phyloP scores from a whole-genome alignment of 371 early-diverging fungal species.

The Chytridiales sp. region DNA sequence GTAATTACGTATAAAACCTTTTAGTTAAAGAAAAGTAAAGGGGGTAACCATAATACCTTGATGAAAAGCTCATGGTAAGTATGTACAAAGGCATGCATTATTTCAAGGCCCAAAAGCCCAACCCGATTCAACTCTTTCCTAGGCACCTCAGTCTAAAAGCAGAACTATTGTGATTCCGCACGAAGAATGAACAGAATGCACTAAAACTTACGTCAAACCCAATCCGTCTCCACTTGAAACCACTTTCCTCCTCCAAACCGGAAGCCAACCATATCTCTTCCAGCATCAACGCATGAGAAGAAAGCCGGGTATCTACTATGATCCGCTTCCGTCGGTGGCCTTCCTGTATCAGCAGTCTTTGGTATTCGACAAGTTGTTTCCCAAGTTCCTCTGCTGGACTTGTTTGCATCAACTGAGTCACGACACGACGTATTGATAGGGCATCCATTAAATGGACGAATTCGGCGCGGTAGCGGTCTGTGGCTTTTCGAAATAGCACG shows the following conservation, averaged over 20 bases:
- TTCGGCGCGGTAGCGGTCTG: slow-evolving; percentile 53
- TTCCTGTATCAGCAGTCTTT: slow-evolving; percentile 61
- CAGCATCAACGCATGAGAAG: slow-evolving; percentile 53
- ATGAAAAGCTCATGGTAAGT: slow-evolving; percentile 49
- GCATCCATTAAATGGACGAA: slow-evolving; percentile 53
- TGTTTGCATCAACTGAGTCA: slow-evolving; percentile 57
- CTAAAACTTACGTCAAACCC: slow-evolving; percentile 62
- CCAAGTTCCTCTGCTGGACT: slow-evolving; percentile 63
- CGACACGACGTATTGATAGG: slow-evolving; percentile 36
- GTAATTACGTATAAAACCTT: not conserved
- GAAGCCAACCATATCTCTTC: slow-evolving; percentile 62
- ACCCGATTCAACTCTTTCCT: slow-evolving; percentile 62
- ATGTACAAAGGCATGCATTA: slow-evolving; percentile 59
- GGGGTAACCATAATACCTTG: slow-evolving; percentile 37
- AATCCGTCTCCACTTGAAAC: slow-evolving; percentile 63
- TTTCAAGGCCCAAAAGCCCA: slow-evolving; percentile 67
- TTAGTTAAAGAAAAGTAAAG: not conserved
- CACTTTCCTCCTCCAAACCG: slow-evolving; percentile 36
- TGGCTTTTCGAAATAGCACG: slow-evolving; percentile 61
- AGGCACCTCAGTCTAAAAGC: slow-evolving; percentile 67
- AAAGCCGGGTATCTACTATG: slow-evolving; percentile 53
- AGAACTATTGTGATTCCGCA: too few species aligned
- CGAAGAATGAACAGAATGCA: too few species aligned
- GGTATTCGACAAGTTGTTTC: slow-evolving; percentile 65
- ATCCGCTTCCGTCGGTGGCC: slow-evolving; percentile 52